Percentiles rank a stretch among this genome's conserved stretches.
These are phyloP conservation scores for Amylocystis lapponica DNA, from an alignment of 768 basidiomycete genomes.

Conservation along the genomic window DNA sequence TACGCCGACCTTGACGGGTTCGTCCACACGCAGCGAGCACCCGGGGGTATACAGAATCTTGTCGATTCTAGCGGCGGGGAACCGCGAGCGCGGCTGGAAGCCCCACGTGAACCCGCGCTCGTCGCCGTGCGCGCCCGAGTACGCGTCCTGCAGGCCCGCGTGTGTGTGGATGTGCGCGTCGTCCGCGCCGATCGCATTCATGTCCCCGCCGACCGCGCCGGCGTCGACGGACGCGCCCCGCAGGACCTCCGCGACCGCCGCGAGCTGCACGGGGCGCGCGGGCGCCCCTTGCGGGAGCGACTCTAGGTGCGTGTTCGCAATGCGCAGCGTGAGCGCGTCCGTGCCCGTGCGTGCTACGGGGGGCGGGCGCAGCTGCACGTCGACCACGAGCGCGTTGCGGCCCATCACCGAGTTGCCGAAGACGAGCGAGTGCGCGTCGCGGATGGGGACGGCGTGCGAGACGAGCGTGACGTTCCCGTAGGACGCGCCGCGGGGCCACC, in stretches of 20 bases:
- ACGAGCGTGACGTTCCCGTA: conserved; percentile 75
- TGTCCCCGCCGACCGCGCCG: conserved; percentile 65
- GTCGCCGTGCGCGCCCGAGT: conserved; percentile 40
- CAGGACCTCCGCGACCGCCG: conserved; percentile 45
- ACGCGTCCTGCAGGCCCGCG: conserved; percentile 55
- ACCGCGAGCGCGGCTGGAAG: conserved; percentile 44
- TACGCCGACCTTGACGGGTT: conserved; percentile 51
- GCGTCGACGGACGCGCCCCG: conserved; percentile 42
- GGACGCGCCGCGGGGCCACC: conserved; percentile 44
- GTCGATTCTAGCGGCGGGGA: conserved; percentile 54
- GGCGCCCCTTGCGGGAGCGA: conserved; percentile 42
- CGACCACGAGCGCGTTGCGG: conserved; percentile 54
- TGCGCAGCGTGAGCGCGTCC: conserved; percentile 44
- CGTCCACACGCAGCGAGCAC: conserved; percentile 38
- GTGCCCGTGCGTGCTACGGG: conserved; percentile 13
- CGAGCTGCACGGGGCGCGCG: conserved; percentile 43
- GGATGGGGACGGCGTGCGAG: conserved; percentile 47
- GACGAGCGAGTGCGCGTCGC: conserved; percentile 42
- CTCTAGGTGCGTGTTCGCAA: conserved; percentile 75
- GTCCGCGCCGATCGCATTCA: conserved; percentile 54
- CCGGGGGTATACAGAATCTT: conserved; percentile 55
- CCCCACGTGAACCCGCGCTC: conserved; percentile 63
- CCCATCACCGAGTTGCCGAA: conserved; percentile 46
- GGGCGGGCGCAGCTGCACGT: conserved; percentile 41
- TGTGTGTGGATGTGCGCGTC: conserved; percentile 39